Conservation (phyloP, 2,329 filamentous ascomycete species). For the Magnaporthiopsis poae region DNA sequence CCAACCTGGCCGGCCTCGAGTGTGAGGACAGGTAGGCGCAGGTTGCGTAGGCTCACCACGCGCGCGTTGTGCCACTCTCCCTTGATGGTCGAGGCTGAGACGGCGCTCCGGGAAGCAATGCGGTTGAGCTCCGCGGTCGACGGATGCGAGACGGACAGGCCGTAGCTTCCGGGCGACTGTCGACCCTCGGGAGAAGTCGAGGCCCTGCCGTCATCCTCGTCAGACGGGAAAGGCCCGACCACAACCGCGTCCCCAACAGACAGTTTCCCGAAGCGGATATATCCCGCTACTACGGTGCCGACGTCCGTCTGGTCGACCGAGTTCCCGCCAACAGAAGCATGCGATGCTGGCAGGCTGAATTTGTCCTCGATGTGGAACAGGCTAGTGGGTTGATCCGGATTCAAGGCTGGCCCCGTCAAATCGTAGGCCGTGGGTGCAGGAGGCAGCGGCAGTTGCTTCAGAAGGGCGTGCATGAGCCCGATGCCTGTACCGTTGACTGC, state of each 20-base stretch:
- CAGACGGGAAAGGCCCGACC: conserved; percentile 65
- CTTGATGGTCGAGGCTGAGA: conserved; percentile 41
- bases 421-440: conserved; percentile 42
- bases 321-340: conserved; percentile 35
- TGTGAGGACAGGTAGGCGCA: conserved; percentile 70
- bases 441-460: conserved; percentile 66
- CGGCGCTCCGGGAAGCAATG: conserved; percentile 41
- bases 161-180: conserved; percentile 37
- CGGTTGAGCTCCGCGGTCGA: conserved; percentile 43
- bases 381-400: conserved; percentile 49
- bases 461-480: conserved; percentile 67
- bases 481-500: conserved; percentile 77
- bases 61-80: conserved; percentile 72
- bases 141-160: conserved; percentile 42
- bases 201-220: conserved; percentile 35
- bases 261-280: conserved; percentile 69
- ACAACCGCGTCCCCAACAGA: conserved; percentile 68
- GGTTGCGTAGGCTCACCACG: conserved; percentile 77
- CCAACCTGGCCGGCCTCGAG: conserved; percentile 77
- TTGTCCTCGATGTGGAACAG: conserved; percentile 88
- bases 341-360: conserved; percentile 63
- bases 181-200: conserved; percentile 33
- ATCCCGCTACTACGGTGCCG: conserved; percentile 72
- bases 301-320: conserved; percentile 33
- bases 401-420: conserved; percentile 43